phyloP scores from a whole-genome alignment of 1,139 yeast genomes.

The Kodamaea fungicola region DNA sequence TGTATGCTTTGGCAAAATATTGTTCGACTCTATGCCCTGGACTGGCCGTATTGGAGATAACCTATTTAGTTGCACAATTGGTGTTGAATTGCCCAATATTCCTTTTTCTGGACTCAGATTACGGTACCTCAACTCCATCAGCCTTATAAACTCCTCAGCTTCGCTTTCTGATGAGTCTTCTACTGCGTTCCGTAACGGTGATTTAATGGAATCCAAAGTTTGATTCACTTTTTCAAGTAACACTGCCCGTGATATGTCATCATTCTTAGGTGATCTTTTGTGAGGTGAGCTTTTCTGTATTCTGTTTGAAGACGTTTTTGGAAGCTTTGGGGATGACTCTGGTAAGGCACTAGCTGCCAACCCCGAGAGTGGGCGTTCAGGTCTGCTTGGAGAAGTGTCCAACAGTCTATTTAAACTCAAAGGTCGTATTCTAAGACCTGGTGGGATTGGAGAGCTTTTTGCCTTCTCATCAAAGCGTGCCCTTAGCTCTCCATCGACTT shows the following conservation, averaged over 20 bases:
- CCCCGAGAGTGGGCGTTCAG: too few relatives aligned
- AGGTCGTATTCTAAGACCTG: constrained; percentile 9
- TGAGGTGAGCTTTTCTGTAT: too few relatives aligned
- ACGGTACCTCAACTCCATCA: constrained; percentile 6
- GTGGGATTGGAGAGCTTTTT: constrained; percentile 8
- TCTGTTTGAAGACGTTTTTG: too few relatives aligned
- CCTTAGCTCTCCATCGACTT: background rate
- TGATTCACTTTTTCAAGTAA: constrained; percentile 15
- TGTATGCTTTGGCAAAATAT: too few relatives aligned
- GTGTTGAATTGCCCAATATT: constrained; percentile 8
- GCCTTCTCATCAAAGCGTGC: constrained; percentile 1
- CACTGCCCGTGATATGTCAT: constrained; percentile 12
- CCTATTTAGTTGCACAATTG: constrained; percentile 1
- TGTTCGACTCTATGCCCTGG: too few relatives aligned
- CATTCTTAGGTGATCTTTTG: background rate
- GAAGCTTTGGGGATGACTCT: too few relatives aligned
- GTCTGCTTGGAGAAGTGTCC: too few relatives aligned
- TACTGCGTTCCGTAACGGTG: constrained; percentile 3
- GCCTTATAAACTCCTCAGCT: constrained; percentile 9
- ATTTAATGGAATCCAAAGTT: constrained; percentile 14
- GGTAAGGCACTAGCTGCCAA: too few relatives aligned
- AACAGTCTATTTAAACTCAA: constrained; percentile 4
- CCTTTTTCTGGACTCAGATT: constrained; percentile 8
- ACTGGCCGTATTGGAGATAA: too few relatives aligned
- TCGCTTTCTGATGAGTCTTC: constrained; percentile 9